These are phyloP conservation scores for Penicillium sp. DNA, from an alignment of 2,329 filamentous ascomycete species.

Conservation along the genomic window DNA sequence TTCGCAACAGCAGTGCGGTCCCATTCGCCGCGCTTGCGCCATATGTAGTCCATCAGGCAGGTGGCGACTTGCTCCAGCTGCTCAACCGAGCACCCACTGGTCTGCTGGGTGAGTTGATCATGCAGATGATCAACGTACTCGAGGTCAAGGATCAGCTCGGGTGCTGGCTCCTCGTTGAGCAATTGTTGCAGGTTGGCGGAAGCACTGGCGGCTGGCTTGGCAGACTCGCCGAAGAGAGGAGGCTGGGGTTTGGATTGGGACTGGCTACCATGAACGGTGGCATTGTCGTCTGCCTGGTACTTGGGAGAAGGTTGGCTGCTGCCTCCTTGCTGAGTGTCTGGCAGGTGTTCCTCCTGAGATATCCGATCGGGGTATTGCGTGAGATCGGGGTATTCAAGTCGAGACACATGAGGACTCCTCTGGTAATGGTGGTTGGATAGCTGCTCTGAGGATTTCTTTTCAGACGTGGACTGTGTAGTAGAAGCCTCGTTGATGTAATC, in stretches of 20 bases:
- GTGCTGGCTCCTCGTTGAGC: slow-evolving; percentile 30
- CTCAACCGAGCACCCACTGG: slow-evolving; percentile 80
- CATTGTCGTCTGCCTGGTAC: slow-evolving; percentile 28
- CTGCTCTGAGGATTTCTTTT: slow-evolving; percentile 75
- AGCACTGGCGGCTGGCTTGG: slow-evolving; percentile 24
- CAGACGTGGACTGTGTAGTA: slow-evolving; percentile 76
- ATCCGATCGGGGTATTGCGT: slow-evolving; percentile 49
- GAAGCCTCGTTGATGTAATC: slow-evolving; percentile 83
- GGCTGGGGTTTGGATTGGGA: slow-evolving; percentile 39
- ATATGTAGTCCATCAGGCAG: slow-evolving; percentile 85
- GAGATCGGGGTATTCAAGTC: slow-evolving; percentile 55
- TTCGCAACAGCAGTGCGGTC: slow-evolving; percentile 73
- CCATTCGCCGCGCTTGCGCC: slow-evolving; percentile 75
- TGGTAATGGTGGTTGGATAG: slow-evolving; percentile 67
- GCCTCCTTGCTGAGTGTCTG: slow-evolving; percentile 60
- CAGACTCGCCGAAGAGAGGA: slow-evolving; percentile 40
- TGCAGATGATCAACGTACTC: slow-evolving; percentile 59
- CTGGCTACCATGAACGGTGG: slow-evolving; percentile 35
- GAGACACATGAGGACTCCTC: slow-evolving; percentile 55
- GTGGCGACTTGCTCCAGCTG: slow-evolving; percentile 93
- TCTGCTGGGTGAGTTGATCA: slow-evolving; percentile 61
- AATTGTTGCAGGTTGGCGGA: slow-evolving; percentile 33
- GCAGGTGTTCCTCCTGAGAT: slow-evolving; percentile 58
- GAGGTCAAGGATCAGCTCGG: slow-evolving; percentile 46
- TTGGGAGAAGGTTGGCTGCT: slow-evolving; percentile 34